Evolutionary conservation across 331 rosid genomes (phyloP), one percentile per base, ranked within the genome.

Genomic region (Cucumis variabilis): DNA sequence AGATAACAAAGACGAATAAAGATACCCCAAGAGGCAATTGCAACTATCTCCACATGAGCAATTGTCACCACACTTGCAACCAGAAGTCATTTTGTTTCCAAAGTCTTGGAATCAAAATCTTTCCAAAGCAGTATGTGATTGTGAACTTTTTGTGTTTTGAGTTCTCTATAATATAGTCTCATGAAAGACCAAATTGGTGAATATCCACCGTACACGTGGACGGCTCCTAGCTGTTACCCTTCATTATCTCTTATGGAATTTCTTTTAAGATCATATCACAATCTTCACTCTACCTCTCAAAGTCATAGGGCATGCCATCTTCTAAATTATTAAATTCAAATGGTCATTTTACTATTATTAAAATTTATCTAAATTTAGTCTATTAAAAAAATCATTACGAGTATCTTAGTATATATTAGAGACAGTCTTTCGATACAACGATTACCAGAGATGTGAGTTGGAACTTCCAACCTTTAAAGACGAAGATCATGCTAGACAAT

Each of bases 171-270:
- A 88, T 92, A 90, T 91, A 91, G 21, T 2, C 85, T 27, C 66
- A 3, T 14, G n/a, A 33, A 72, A 72, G 76, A 15, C 15, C 2
- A 12, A 68, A 70, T 82, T 4, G 87, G 30, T 60, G 9, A 15
- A 65, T 17, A 68, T 88, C 93, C 84, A 88, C 93, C 92, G 41
- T 85, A 87, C 94, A 90, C 92, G 90, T 92, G 91, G 88, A 12
- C 16, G 69, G 85, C 50, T 62, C 86, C 53, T 65, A 46, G 17
- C 46, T 37, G 44, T 37, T 79, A 17, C 20, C 2, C 19, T 81
- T 81, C 85, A 6, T 81, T 41, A 81, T 41, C 27, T 19, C 55
- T 20, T 20, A 37, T 30, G 9, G 11, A 33, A 0, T 8, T 37
- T 15, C 13, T 70, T 73, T 71, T 71, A 3, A 70, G 33, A 71